A percentile compares a stretch with the other conserved stretches of the same genome.
These are phyloP conservation scores for Elsinoe batatas DNA, from an alignment of 2,329 filamentous ascomycete genomes.

Conservation along the genomic window DNA sequence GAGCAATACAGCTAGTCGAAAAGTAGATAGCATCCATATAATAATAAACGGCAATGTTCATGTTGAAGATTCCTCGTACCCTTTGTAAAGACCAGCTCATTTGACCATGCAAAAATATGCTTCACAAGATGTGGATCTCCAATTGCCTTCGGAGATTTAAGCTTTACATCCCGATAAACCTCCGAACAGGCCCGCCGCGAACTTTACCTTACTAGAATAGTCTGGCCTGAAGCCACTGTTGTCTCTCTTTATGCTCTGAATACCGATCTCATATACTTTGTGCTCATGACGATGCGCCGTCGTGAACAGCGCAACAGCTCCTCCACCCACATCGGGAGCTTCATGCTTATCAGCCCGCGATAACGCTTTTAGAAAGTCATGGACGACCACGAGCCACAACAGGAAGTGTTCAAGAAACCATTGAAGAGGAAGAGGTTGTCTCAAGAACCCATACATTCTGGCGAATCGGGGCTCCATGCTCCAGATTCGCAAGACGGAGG, in stretches of 20 bases:
- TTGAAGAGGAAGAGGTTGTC: conserved; percentile 9
- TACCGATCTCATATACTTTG: neutral
- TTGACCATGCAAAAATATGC: too few species aligned
- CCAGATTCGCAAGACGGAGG: neutral
- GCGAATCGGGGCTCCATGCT: neutral
- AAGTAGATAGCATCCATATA: too few species aligned
- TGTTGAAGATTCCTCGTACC: too few species aligned
- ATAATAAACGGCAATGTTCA: too few species aligned
- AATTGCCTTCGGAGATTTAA: neutral
- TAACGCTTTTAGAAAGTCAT: neutral
- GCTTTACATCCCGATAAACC: neutral
- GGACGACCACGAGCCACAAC: neutral
- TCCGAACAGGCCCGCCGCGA: neutral
- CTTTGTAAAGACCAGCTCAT: too few species aligned
- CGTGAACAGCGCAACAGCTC: neutral
- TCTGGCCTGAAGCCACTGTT: neutral
- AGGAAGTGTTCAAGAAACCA: conserved; percentile 2
- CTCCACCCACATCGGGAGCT: neutral
- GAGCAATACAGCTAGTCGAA: too few species aligned
- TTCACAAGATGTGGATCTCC: neutral
- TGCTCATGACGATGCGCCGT: neutral
- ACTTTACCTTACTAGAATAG: neutral
- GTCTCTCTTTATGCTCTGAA: neutral
- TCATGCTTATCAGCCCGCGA: neutral
- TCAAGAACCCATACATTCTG: neutral